These are phyloP conservation scores for Pseudozyma flocculosa DNA, from an alignment of 1,284 basidiomycete species.

Conservation along the genomic window DNA sequence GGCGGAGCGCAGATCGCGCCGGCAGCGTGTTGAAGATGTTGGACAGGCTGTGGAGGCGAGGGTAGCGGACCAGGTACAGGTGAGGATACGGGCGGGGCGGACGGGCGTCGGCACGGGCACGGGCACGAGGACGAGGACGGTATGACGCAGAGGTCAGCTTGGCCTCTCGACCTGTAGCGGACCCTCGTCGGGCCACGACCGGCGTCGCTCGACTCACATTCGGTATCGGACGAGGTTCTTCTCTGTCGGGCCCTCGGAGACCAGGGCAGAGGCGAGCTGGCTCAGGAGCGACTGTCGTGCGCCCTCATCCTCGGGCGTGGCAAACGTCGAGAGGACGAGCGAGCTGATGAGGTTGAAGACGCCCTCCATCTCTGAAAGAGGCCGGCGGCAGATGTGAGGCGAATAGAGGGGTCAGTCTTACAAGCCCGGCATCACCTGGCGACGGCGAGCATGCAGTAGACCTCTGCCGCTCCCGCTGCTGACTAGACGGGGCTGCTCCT, in stretches of 20 bases:
- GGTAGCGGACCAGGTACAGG: conserved; percentile 1
- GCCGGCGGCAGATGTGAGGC: neutral
- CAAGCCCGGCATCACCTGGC: too few relatives aligned
- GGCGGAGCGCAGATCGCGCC: conserved; percentile 36
- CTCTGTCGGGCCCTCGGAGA: conserved; percentile 13
- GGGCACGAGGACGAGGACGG: too few relatives aligned
- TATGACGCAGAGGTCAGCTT: too few relatives aligned
- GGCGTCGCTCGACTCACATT: too few relatives aligned
- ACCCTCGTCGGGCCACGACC: too few relatives aligned
- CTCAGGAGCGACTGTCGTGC: conserved; percentile 16
- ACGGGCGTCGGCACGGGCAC: too few relatives aligned
- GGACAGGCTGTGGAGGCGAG: conserved; percentile 42
- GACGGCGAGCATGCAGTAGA: too few relatives aligned
- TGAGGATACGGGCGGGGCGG: neutral
- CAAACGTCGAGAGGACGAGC: conserved; percentile 29
- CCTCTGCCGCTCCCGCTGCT: too few relatives aligned
- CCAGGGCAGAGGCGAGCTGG: conserved; percentile 25
- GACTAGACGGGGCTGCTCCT: too few relatives aligned
- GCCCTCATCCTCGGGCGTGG: conserved; percentile 8
- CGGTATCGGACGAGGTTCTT: conserved; percentile 37
- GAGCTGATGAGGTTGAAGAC: conserved; percentile 50
- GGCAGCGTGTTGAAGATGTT: conserved; percentile 56
- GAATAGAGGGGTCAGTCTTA: neutral
- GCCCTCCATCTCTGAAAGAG: conserved; percentile 46
- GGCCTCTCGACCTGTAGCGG: too few relatives aligned